A percentile compares a stretch with the other conserved stretches of the same genome.
These are phyloP conservation scores for Fusarium euwallaceae DNA, from an alignment of 2,329 filamentous ascomycete genomes.

Conservation along the genomic window DNA sequence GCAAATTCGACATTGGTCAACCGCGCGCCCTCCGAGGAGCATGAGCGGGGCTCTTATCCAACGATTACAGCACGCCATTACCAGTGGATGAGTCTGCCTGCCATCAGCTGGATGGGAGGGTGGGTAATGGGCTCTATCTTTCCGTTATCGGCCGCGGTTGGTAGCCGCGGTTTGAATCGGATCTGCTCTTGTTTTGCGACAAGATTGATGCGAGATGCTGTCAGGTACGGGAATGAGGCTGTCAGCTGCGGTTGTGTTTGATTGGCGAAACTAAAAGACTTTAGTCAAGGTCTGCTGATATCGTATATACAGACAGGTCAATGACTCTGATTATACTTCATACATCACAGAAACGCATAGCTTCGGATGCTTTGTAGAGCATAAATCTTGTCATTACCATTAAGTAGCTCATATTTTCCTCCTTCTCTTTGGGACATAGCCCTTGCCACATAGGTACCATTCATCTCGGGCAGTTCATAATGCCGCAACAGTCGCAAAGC, in stretches of 20 bases:
- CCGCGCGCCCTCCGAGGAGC: constrained; percentile 18
- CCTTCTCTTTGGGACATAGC: constrained; percentile 26
- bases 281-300: neutral
- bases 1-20: constrained; percentile 5
- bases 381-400: constrained; percentile 44
- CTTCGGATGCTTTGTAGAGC: constrained; percentile 13
- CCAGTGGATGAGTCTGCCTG: constrained; percentile 9
- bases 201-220: neutral
- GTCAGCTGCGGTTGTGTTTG: neutral
- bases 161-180: neutral
- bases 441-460: constrained; percentile 9
- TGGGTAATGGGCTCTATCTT: neutral
- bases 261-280: neutral
- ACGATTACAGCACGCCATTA: constrained; percentile 38
- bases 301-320: neutral
- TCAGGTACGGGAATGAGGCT: neutral
- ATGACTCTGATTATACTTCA: neutral
- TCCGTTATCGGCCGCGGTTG: constrained; percentile 38
- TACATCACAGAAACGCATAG: neutral
- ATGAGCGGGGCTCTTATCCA: constrained; percentile 23
- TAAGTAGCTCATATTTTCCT: constrained; percentile 38
- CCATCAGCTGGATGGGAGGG: neutral
- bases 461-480: constrained; percentile 12
- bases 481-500: constrained; percentile 1
- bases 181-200: neutral